Evolutionary conservation across 176 grass and related monocot species (phyloP).

Genomic region (Oryza glumipatula): DNA sequence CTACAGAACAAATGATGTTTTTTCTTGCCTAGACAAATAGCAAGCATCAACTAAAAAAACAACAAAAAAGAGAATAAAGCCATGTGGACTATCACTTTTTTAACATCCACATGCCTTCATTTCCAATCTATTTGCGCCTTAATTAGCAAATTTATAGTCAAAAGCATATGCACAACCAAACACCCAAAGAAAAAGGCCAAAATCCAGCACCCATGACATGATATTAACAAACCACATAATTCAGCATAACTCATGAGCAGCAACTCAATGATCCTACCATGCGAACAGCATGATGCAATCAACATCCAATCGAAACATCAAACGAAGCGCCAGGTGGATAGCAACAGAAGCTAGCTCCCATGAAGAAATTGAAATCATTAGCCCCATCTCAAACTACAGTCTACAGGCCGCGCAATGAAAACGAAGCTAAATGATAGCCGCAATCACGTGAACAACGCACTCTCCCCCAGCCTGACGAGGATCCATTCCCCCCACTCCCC

Average conservation of each 20-base stretch:
- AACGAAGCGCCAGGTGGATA: neutral
- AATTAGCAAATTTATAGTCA: neutral
- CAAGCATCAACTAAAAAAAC: neutral
- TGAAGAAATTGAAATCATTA: neutral
- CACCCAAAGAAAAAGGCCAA: neutral
- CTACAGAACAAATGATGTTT: conserved; percentile 7
- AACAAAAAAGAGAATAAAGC: neutral
- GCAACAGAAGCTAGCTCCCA: neutral
- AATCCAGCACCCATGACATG: neutral
- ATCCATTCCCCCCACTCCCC: neutral
- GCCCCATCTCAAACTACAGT: neutral
- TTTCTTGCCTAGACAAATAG: too few species aligned
- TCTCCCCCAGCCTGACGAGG: neutral
- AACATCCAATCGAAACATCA: neutral
- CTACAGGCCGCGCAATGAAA: neutral
- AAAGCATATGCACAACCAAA: neutral
- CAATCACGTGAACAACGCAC: conserved; percentile 34
- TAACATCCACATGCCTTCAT: conserved; percentile 15
- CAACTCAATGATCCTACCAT: neutral
- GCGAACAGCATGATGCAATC: conserved; percentile 14
- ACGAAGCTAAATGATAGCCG: neutral
- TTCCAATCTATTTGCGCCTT: neutral
- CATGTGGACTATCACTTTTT: neutral
- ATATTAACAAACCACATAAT: neutral
- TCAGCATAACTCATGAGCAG: neutral